A percentile compares a stretch with the other conserved stretches of the same genome.
Conservation (phyloP, 176 grass and related monocot species). For the Microstegium vimineum region DNA sequence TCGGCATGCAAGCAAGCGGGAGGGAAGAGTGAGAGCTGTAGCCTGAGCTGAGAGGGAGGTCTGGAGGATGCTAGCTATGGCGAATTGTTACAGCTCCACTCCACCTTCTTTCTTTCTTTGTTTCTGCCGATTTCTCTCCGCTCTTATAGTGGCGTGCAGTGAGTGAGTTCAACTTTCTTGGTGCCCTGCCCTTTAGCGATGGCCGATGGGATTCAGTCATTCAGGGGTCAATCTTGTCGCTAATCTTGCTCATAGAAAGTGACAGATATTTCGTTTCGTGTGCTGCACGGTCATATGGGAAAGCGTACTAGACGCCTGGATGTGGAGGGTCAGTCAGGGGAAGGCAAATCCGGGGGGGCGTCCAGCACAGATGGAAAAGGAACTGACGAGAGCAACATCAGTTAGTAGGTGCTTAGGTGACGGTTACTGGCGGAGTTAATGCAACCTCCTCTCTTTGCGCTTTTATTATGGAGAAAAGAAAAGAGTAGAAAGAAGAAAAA, state of each 20-base stretch:
- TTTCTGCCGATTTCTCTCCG: neutral
- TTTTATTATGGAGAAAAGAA: too few species aligned
- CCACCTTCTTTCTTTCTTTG: too few species aligned
- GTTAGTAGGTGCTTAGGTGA: neutral
- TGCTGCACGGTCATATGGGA: neutral
- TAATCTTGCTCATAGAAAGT: neutral
- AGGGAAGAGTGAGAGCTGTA: too few species aligned
- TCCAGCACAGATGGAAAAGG: neutral
- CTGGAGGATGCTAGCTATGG: neutral
- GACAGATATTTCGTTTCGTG: neutral
- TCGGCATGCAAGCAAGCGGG: conserved; percentile 56
- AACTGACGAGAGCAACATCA: neutral
- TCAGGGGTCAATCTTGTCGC: neutral
- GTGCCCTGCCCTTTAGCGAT: neutral
- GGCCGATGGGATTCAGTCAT: neutral
- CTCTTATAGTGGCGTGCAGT: too few species aligned
- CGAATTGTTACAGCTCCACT: conserved; percentile 21
- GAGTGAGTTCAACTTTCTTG: neutral
- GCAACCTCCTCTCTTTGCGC: neutral
- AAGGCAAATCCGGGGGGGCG: neutral
- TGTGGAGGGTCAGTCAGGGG: too few species aligned
- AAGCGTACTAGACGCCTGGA: neutral
- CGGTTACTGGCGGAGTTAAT: neutral
- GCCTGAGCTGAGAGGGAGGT: too few species aligned
- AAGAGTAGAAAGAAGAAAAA: too few species aligned